Base-by-base conservation (phyloP, 2,329 filamentous ascomycete genomes). In the Truncatella angustata region DNA sequence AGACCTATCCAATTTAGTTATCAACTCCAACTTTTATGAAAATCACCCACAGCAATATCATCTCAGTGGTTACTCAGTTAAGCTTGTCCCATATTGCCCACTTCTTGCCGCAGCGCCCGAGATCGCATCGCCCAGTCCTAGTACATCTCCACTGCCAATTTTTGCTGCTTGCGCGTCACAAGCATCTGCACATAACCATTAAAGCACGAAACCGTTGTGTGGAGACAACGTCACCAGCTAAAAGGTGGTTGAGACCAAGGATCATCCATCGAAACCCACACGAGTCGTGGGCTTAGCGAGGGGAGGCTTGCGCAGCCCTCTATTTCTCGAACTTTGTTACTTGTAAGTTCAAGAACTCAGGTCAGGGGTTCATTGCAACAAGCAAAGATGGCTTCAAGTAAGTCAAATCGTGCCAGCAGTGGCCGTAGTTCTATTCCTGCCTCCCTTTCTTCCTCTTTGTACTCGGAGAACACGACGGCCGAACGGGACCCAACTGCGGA, bases 361-460 rank as follows among this genome's bases (percentile, higher is more conserved):
- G 49, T 21, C 40, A 44, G 23, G 37, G 49, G 32, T 30, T 30
- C 28, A 35, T 49, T 35, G 32, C 36, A 26, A 34, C n/a, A 20
- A 50, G 43, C 50, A 53, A 52, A 44, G 28, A 57, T 57, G 56
- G 30, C 51, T 54, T 57, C 51, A 45, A 56, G 56, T 57, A 57
- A 52, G 56, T 57, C 54, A 35, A 20, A 47, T 24, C 50, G 45
- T 39, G 49, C 53, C 49, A 49, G 50, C 39, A 32, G 36, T 26
- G 53, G 49, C 44, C 45, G 45, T 26, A 52, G 45, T 51, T 43
- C 42, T 53, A 42, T 49, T 55, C 35, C 53, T 39, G 35, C 39
- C 43, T 39, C 50, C 44, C n/a, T 43, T 50, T 34, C 49, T 37
- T 34, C 21, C 14, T 34, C 46, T 14, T 23, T 28, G 12, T 34